A percentile compares a stretch with the other conserved stretches of the same genome.
Conservation (phyloP, 2,329 filamentous ascomycete genomes). For the Penicillium frequentans region DNA sequence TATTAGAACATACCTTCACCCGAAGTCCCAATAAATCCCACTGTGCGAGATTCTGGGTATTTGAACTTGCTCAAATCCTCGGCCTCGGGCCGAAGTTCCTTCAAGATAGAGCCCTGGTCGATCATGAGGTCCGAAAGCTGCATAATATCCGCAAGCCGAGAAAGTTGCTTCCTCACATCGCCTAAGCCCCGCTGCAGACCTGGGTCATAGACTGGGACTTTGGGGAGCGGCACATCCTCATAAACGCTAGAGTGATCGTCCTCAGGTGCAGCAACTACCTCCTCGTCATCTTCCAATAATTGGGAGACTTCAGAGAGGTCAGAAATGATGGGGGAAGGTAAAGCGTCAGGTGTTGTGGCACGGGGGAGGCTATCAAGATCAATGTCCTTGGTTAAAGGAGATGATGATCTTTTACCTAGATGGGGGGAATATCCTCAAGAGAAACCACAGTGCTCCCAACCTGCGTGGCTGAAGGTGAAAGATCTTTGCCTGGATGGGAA, state of each 20-base stretch:
- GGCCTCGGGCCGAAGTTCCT: neutral
- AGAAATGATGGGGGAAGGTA: neutral
- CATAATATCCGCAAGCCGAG: neutral
- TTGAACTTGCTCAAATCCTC: neutral
- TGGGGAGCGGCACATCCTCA: neutral
- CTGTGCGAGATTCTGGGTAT: constrained; percentile 1
- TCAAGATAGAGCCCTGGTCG: neutral
- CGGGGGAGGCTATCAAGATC: too few species aligned
- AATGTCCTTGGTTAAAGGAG: too few species aligned
- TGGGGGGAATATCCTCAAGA: too few species aligned
- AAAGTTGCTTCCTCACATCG: neutral
- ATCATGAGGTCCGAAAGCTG: neutral
- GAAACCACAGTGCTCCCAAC: too few species aligned
- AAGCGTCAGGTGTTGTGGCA: too few species aligned
- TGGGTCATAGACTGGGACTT: neutral
- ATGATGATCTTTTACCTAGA: too few species aligned
- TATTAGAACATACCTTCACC: neutral
- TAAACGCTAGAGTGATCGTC: neutral
- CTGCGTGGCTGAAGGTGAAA: too few species aligned
- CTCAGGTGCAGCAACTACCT: neutral
- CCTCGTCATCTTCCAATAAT: neutral
- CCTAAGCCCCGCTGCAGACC: neutral
- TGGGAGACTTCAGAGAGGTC: neutral
- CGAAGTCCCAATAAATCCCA: constrained; percentile 12
- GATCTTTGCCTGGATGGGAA: too few species aligned